Percentiles rank a stretch among this genome's conserved stretches.
phyloP scores from a whole-genome alignment of 495 filamentous ascomycete species.

The Stereocaulon alpinum region DNA sequence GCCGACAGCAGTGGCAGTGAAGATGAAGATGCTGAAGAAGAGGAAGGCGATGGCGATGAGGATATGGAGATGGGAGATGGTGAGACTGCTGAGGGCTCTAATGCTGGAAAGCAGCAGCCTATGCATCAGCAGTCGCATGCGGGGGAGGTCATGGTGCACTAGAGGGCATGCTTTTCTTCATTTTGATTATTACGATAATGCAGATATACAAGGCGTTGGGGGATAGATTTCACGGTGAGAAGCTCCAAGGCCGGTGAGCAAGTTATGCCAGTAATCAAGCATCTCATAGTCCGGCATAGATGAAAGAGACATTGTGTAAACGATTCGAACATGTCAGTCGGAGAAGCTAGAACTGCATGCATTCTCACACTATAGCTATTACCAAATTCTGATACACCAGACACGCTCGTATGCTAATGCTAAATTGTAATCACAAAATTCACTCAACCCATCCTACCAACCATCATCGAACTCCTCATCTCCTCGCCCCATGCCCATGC shows the following conservation, averaged over 20 bases:
- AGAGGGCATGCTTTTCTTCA: constrained; percentile 8
- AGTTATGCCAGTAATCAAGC: background rate
- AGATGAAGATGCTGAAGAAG: constrained; percentile 73
- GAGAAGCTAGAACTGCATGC: too few relatives aligned
- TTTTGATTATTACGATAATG: background rate
- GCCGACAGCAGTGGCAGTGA: constrained; percentile 81
- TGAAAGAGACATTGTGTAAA: background rate
- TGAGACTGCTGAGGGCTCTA: constrained; percentile 31
- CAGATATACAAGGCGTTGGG: constrained; percentile 13
- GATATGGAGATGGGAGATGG: constrained; percentile 72
- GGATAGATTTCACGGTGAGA: background rate
- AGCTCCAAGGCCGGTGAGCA: background rate
- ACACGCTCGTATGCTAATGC: background rate
- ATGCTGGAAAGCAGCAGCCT: constrained; percentile 26
- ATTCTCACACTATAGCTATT: too few relatives aligned
- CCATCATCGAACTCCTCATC: background rate
- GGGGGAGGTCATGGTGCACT: constrained; percentile 44
- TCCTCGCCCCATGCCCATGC: background rate
- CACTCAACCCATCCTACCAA: too few relatives aligned
- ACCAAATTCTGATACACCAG: too few relatives aligned
- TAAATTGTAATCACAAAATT: too few relatives aligned
- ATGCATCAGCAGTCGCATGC: constrained; percentile 31
- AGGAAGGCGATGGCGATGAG: constrained; percentile 55
- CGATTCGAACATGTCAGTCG: too few relatives aligned
- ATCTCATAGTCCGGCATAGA: constrained; percentile 4